These are phyloP conservation scores for Phaeotremella skinneri DNA, from an alignment of 768 basidiomycete species.

Conservation along the genomic window DNA sequence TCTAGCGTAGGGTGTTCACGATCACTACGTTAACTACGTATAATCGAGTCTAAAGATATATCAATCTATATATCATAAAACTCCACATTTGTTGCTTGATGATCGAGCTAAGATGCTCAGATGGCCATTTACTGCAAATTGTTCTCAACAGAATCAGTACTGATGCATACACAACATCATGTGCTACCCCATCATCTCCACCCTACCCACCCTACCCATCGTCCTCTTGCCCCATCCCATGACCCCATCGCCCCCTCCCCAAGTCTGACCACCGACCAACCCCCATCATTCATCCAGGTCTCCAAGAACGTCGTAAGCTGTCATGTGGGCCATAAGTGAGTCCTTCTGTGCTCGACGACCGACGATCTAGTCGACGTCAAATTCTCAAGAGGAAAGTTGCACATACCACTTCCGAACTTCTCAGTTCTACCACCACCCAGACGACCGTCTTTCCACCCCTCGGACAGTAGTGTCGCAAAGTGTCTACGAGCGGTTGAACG, in stretches of 20 bases:
- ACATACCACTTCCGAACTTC: constrained; percentile 47
- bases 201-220: constrained; percentile 47
- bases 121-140: no score
- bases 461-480: constrained; percentile 33
- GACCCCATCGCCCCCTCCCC: constrained; percentile 29
- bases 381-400: neutral
- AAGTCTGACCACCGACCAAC: constrained; percentile 41
- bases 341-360: neutral
- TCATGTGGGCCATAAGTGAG: neutral
- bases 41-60: no score
- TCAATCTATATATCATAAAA: no score
- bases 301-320: constrained; percentile 40
- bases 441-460: constrained; percentile 32
- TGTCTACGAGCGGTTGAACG: constrained; percentile 43
- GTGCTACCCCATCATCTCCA: no score
- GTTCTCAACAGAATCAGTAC: no score
- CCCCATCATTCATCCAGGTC: constrained; percentile 34
- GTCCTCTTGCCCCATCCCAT: constrained; percentile 25
- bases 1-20: no score
- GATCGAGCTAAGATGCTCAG: no score
- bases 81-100: no score
- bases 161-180: no score
- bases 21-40: no score
- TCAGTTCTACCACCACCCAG: constrained; percentile 47
- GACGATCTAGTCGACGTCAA: neutral